Percentiles rank a stretch among this genome's conserved stretches.
These are phyloP conservation scores for Euphorbia peplus DNA, from an alignment of 345 rosid genomes.

Conservation along the genomic window DNA sequence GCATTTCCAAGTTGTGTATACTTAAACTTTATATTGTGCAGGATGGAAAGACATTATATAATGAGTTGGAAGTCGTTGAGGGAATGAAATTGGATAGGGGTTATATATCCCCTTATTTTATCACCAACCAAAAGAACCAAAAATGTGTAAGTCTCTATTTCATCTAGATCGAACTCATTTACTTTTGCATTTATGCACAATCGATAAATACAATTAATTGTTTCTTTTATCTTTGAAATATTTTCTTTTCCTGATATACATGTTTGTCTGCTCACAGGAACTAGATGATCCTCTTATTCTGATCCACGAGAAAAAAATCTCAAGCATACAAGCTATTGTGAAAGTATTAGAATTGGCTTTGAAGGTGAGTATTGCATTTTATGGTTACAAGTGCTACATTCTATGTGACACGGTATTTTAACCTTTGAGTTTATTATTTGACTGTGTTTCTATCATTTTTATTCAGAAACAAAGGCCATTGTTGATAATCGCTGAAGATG, in stretches of 20 bases:
- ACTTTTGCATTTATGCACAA: not conserved
- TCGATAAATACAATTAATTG: not conserved
- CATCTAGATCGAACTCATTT: not conserved
- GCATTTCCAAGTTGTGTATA: not conserved
- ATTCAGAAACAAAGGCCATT: conserved; percentile 80
- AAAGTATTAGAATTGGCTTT: conserved; percentile 88
- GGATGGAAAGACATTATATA: conserved; percentile 92
- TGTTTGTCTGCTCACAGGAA: conserved; percentile 50
- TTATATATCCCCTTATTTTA: conserved; percentile 91
- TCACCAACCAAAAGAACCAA: conserved; percentile 83
- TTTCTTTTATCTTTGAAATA: not conserved
- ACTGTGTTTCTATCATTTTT: conserved; percentile 15
- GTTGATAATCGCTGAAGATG: conserved; percentile 88
- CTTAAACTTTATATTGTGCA: conserved; percentile 25
- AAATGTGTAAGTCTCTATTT: conserved; percentile 67
- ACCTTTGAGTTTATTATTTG: not conserved
- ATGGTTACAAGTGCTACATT: not conserved
- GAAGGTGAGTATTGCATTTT: conserved; percentile 49
- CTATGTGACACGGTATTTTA: not conserved
- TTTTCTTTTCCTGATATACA: not conserved
- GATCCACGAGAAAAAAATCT: conserved; percentile 92
- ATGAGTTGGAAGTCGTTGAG: conserved; percentile 96
- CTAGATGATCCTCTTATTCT: conserved; percentile 92
- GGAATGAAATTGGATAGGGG: conserved; percentile 99
- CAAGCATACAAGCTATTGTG: conserved; percentile 72